These are phyloP conservation scores for Isabelozyma heimii DNA, from an alignment of 805 yeast genomes.

Conservation along the genomic window DNA sequence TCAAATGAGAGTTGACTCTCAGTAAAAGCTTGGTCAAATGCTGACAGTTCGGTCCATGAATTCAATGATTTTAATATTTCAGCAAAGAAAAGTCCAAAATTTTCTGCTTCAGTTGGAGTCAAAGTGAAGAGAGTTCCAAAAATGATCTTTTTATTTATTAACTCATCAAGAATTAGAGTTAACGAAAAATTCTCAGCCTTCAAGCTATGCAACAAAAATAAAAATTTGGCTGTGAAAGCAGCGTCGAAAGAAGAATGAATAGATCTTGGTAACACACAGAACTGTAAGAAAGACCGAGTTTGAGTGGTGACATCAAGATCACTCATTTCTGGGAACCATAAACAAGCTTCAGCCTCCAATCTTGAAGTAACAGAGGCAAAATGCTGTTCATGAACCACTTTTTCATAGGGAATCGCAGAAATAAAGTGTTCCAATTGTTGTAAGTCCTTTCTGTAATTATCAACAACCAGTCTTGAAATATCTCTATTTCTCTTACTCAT, in stretches of 20 bases:
- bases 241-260: slow-evolving; percentile 84
- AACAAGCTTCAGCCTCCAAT: slow-evolving; percentile 20
- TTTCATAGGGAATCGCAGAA: slow-evolving; percentile 34
- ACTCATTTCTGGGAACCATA: slow-evolving; percentile 39
- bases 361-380: slow-evolving; percentile 23
- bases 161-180: slow-evolving; percentile 36
- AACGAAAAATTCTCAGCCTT: slow-evolving; percentile 35
- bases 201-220: slow-evolving; percentile 47
- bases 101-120: slow-evolving; percentile 78
- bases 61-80: slow-evolving; percentile 51
- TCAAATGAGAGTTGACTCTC: slow-evolving; percentile 17
- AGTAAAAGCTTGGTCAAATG: slow-evolving; percentile 17
- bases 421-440: slow-evolving; percentile 21
- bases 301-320: slow-evolving; percentile 2
- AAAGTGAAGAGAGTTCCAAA: slow-evolving; percentile 63
- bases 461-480: slow-evolving; percentile 13
- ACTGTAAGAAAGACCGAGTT: slow-evolving; percentile 45
- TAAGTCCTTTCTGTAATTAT: slow-evolving; percentile 22
- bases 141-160: slow-evolving; percentile 50
- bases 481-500: slow-evolving; percentile 25
- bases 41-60: slow-evolving; percentile 35
- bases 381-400: slow-evolving; percentile 44
- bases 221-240: slow-evolving; percentile 58
- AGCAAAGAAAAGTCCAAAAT: slow-evolving; percentile 70
- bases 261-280: slow-evolving; percentile 73